Evolutionary conservation across 2,329 filamentous ascomycete species (phyloP).

Genomic region (Ascochyta viciae-villosae): DNA sequence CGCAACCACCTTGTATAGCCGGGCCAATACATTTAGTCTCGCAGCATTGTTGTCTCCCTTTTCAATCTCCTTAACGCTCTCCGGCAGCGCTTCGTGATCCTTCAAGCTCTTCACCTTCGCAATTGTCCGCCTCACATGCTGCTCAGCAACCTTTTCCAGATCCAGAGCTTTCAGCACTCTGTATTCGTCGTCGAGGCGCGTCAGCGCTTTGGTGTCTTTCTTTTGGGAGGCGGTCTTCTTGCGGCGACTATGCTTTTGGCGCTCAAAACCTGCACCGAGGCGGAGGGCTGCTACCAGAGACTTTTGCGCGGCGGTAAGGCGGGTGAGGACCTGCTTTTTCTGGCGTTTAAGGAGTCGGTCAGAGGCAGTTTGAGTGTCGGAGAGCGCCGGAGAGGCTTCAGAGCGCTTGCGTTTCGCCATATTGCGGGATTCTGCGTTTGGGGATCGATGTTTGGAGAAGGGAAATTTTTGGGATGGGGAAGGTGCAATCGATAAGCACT

Average conservation of each 20-base stretch:
- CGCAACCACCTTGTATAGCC: constrained; percentile 66
- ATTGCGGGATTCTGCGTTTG: background rate
- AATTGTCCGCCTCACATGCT: constrained; percentile 64
- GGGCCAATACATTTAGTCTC: constrained; percentile 64
- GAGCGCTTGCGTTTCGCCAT: constrained; percentile 48
- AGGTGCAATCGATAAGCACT: constrained; percentile 4
- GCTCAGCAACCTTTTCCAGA: constrained; percentile 56
- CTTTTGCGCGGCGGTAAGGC: constrained; percentile 62
- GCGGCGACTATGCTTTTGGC: constrained; percentile 73
- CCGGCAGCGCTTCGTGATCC: constrained; percentile 57
- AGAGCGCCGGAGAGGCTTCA: constrained; percentile 20
- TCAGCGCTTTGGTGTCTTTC: constrained; percentile 56
- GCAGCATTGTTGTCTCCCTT: constrained; percentile 54
- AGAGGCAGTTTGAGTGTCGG: constrained; percentile 4
- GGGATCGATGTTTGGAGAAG: background rate
- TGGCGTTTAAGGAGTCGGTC: constrained; percentile 23
- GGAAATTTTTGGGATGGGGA: constrained; percentile 14
- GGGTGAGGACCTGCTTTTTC: constrained; percentile 45
- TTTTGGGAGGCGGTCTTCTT: constrained; percentile 61
- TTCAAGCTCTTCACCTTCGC: constrained; percentile 64
- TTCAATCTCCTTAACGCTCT: constrained; percentile 43
- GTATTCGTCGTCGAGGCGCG: constrained; percentile 69
- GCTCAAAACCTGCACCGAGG: constrained; percentile 76
- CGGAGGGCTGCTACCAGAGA: constrained; percentile 71
- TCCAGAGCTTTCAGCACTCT: constrained; percentile 65